Evolutionary conservation across 768 basidiomycete species (phyloP).

Genomic region (Suillus luteus): DNA sequence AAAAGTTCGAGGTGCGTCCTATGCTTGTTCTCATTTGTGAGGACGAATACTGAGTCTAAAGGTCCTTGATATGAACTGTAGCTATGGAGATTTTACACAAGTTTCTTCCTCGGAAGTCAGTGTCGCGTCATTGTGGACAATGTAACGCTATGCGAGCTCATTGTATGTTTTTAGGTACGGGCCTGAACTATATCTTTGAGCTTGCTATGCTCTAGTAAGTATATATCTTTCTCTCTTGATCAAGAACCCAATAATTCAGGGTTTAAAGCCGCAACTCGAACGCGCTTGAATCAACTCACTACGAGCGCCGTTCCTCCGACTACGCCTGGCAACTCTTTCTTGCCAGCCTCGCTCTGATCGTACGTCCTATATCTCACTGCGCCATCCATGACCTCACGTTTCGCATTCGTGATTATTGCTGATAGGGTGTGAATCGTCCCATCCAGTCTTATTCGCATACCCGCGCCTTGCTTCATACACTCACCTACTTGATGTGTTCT

Average conservation of each 20-base stretch:
- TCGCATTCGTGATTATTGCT: not conserved
- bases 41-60: not conserved
- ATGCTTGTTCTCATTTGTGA: constrained; percentile 7
- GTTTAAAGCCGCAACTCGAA: constrained; percentile 61
- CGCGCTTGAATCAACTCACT: constrained; percentile 65
- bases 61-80: constrained; percentile 29
- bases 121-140: not conserved
- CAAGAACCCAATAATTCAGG: constrained; percentile 1
- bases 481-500: constrained; percentile 68
- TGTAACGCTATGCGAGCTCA: constrained; percentile 4
- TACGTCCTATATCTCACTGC: constrained; percentile 38
- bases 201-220: constrained; percentile 46
- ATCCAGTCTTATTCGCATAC: constrained; percentile 56
- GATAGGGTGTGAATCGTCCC: constrained; percentile 59
- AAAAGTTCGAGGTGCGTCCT: constrained; percentile 52
- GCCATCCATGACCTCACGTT: constrained; percentile 1
- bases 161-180: constrained; percentile 23
- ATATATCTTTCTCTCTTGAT: not conserved
- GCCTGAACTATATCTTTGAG: constrained; percentile 42
- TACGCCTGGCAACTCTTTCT: constrained; percentile 73
- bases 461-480: constrained; percentile 63
- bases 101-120: constrained; percentile 73
- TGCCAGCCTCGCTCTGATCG: constrained; percentile 57
- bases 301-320: constrained; percentile 63
- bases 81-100: constrained; percentile 75